Evolutionary conservation across 257 asterid species (phyloP).

Genomic region (Phtheirospermum japonicum): DNA sequence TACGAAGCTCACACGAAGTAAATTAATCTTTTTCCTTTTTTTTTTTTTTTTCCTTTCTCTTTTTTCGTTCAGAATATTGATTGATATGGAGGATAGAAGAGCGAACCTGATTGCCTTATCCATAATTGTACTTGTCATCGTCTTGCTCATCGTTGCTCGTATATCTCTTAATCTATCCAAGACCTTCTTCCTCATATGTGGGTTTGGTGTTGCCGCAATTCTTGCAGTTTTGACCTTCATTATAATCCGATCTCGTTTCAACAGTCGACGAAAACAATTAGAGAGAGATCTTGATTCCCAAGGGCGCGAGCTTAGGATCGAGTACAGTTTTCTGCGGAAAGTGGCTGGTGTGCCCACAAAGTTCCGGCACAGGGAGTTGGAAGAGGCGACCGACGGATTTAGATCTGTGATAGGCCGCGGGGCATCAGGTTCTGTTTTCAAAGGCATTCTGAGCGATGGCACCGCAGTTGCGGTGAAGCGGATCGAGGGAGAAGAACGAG

Average conservation of each 20-base stretch:
- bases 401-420: slow-evolving; percentile 57
- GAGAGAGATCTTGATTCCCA: slow-evolving; percentile 49
- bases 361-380: slow-evolving; percentile 66
- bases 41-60: no score
- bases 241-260: slow-evolving; percentile 40
- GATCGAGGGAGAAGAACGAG: slow-evolving; percentile 68
- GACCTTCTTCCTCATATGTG: slow-evolving; percentile 52
- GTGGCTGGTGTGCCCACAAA: slow-evolving; percentile 77
- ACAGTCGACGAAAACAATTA: slow-evolving; percentile 34
- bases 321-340: slow-evolving; percentile 75
- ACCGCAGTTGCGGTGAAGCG: slow-evolving; percentile 63
- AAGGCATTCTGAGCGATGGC: slow-evolving; percentile 62
- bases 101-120: slow-evolving; percentile 38
- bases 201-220: slow-evolving; percentile 60
- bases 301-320: slow-evolving; percentile 70
- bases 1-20: no score
- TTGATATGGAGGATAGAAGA: slow-evolving; percentile 56
- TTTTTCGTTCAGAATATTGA: no score
- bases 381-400: slow-evolving; percentile 66
- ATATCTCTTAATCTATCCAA: slow-evolving; percentile 40
- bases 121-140: slow-evolving; percentile 35
- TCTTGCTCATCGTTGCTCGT: slow-evolving; percentile 45
- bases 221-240: slow-evolving; percentile 35
- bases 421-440: slow-evolving; percentile 61
- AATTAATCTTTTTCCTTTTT: no score